A percentile compares a stretch with the other conserved stretches of the same genome.
Evolutionary conservation across 2,329 filamentous ascomycete species (phyloP).

Genomic region (Neofusicoccum umdonicola): DNA sequence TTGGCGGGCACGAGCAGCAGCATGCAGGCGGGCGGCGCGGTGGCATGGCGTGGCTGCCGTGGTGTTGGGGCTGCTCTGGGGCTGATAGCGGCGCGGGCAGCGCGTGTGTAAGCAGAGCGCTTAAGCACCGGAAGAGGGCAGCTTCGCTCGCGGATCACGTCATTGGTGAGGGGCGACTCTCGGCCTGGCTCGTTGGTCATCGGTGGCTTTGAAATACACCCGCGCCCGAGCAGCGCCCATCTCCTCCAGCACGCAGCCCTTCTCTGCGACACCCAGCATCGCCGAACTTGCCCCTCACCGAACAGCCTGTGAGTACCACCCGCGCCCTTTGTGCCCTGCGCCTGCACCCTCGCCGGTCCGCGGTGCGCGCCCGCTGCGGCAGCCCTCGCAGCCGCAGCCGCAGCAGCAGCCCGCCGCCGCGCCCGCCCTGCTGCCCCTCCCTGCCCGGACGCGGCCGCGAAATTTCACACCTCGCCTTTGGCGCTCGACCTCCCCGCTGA

Average conservation of each 20-base stretch:
- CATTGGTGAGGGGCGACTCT: conserved; percentile 6
- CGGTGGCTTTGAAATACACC: conserved; percentile 14
- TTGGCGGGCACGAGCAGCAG: neutral
- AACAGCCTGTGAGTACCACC: neutral
- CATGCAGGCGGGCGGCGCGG: neutral
- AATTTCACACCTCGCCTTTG: conserved; percentile 11
- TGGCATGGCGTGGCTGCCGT: neutral
- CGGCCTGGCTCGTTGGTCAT: conserved; percentile 2
- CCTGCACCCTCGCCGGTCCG: neutral
- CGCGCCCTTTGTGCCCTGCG: neutral
- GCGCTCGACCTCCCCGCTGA: conserved; percentile 10
- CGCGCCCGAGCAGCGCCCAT: neutral
- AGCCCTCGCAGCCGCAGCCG: neutral
- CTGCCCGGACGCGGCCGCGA: conserved; percentile 16
- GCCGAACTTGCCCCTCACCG: conserved; percentile 3
- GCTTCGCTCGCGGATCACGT: conserved; percentile 6
- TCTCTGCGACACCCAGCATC: neutral
- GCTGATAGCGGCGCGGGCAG: neutral
- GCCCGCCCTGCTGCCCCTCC: conserved; percentile 7
- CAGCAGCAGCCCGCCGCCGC: too few species aligned
- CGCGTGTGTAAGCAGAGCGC: neutral
- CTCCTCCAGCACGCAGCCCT: neutral
- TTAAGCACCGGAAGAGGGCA: conserved; percentile 4
- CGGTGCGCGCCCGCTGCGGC: neutral
- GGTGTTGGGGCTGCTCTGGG: neutral